Conservation (phyloP, 768 basidiomycete species). For the Suillus paluster region DNA sequence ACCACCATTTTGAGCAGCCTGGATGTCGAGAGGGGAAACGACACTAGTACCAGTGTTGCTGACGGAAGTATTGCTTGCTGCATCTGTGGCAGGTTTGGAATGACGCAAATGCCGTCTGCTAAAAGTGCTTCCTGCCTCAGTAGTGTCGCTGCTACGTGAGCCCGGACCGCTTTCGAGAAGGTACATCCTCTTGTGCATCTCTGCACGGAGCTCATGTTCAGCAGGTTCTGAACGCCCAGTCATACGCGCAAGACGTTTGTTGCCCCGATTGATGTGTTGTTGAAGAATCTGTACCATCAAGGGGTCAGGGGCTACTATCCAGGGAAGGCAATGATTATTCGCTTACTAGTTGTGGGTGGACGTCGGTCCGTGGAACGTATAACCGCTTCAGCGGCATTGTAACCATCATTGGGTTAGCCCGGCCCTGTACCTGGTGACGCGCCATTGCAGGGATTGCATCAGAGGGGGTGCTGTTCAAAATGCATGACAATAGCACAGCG, state of each 20-base stretch:
- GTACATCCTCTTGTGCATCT: slow-evolving; percentile 47
- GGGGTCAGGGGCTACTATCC: not conserved
- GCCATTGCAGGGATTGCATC: slow-evolving; percentile 23
- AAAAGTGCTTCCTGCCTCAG: slow-evolving; percentile 10
- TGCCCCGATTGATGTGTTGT: slow-evolving; percentile 70
- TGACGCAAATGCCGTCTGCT: slow-evolving; percentile 16
- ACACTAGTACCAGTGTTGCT: slow-evolving; percentile 30
- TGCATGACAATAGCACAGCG: slow-evolving; percentile 54
- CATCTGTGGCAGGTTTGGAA: slow-evolving; percentile 7
- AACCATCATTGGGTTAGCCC: slow-evolving; percentile 33
- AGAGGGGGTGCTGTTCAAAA: slow-evolving; percentile 48
- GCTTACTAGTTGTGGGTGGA: slow-evolving; percentile 51
- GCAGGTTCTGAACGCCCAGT: slow-evolving; percentile 59
- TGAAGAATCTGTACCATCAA: slow-evolving; percentile 55
- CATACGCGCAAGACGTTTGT: slow-evolving; percentile 71
- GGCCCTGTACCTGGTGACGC: slow-evolving; percentile 15
- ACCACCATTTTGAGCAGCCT: slow-evolving; percentile 38
- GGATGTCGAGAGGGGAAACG: slow-evolving; percentile 40
- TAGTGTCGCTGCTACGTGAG: not conserved
- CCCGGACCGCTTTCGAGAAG: slow-evolving; percentile 35
- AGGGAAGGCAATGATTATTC: not conserved
- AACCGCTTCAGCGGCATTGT: slow-evolving; percentile 48
- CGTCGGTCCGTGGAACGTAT: slow-evolving; percentile 30
- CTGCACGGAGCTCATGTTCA: slow-evolving; percentile 47
- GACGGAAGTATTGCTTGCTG: slow-evolving; percentile 16